These are phyloP conservation scores for Cucurbita argyrosperma DNA, from an alignment of 306 rosid genomes.

Conservation along the genomic window DNA sequence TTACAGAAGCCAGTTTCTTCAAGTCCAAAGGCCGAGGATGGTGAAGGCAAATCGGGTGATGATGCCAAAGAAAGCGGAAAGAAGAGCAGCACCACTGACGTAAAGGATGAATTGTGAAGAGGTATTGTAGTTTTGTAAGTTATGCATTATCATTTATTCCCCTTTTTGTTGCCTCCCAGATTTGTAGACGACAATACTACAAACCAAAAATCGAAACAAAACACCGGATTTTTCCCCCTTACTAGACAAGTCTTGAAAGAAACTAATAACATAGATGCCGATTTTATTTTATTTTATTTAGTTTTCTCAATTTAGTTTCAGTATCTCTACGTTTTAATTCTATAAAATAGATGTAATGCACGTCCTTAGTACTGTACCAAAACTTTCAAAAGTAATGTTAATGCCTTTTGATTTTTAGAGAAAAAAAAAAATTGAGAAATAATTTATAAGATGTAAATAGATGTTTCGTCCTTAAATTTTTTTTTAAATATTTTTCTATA, in stretches of 20 bases:
- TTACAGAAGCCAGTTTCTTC: conserved; percentile 67
- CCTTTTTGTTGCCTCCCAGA: background rate
- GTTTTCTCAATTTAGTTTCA: background rate
- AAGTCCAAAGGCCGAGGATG: conserved; percentile 24
- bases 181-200: background rate
- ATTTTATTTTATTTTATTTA: too few relatives aligned
- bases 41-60: conserved; percentile 29
- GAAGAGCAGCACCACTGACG: conserved; percentile 22
- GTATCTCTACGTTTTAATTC: too few relatives aligned
- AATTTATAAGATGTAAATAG: too few relatives aligned
- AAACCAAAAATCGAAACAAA: background rate
- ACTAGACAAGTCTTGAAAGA: background rate
- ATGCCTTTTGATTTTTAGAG: too few relatives aligned
- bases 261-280: background rate
- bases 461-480: too few relatives aligned
- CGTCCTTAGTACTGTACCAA: too few relatives aligned
- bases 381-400: too few relatives aligned
- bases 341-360: too few relatives aligned
- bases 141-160: background rate
- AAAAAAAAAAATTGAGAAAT: too few relatives aligned
- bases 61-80: conserved; percentile 32
- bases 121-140: background rate
- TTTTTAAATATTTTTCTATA: too few relatives aligned
- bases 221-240: background rate
- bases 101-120: conserved; percentile 74